phyloP scores from a whole-genome alignment of 169 alveolate genomes.

The Babesia divergens region DNA sequence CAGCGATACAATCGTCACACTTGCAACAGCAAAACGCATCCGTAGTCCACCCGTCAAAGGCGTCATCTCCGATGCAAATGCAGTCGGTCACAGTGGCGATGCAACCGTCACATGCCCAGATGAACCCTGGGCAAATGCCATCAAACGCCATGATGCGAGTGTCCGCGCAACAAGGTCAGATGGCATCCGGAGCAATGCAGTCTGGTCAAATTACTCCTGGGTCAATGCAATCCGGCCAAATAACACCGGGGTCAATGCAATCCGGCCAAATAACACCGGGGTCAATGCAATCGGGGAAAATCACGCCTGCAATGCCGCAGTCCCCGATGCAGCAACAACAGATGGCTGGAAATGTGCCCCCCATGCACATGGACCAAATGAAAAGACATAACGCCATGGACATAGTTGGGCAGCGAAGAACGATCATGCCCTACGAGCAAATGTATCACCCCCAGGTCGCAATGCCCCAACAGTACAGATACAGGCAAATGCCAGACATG shows the following conservation, averaged over 20 bases:
- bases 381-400: slow-evolving; percentile 13
- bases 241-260: not conserved
- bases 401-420: slow-evolving; percentile 16
- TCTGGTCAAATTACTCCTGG: slow-evolving; percentile 1
- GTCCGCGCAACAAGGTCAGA: slow-evolving; percentile 2
- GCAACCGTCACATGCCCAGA: not conserved
- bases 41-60: not conserved
- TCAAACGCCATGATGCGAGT: not conserved
- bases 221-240: not conserved
- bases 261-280: slow-evolving; percentile 13
- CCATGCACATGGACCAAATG: slow-evolving; percentile 24
- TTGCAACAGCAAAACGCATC: not conserved
- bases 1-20: not conserved
- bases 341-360: slow-evolving; percentile 12
- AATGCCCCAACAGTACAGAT: not conserved
- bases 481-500: slow-evolving; percentile 22
- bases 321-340: not conserved
- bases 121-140: slow-evolving; percentile 16
- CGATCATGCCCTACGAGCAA: slow-evolving; percentile 26
- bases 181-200: not conserved
- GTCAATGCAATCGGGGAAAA: too few species aligned
- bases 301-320: not conserved
- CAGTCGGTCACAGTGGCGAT: too few species aligned
- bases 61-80: not conserved
- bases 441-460: slow-evolving; percentile 24